Evolutionary conservation across 2,329 filamentous ascomycete species (phyloP), one percentile per base, ranked within the genome.

Genomic region (Bipolaris gigantea): DNA sequence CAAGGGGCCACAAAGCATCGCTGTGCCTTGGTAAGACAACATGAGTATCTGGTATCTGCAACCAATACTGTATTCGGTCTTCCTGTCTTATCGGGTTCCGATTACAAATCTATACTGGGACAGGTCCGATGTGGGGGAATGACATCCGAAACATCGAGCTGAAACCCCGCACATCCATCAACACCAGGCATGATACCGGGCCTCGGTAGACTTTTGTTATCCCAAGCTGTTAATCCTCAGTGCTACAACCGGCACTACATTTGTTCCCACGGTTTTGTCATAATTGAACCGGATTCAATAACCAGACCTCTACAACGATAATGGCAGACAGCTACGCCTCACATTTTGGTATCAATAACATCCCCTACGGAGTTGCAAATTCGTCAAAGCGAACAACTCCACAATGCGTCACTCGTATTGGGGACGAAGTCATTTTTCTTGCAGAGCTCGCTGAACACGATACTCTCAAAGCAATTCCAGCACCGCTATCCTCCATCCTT

Each of bases 361-460:
- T 72, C 32, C 68, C 68, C 4, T 72, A 68, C 21, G 69, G 69
- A 13, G 63, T 72, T 27, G 69, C 66, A 18, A 66, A 59, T 47
- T 71, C 68, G 0, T 23, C 54, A 2, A 61, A 36, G 35, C 58
- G 60, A 30, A 30, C 63, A 19, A 33, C 55, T 3, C 79, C 76
- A 30, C 76, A 79, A 53, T 77, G 77, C 40, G 83, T 74, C 1
- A 85, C 83, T 0, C 76, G 83, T 35, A 68, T 84, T 10, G 69
- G 74, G 9, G 76, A 85, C 48, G 71, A 72, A 5, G 79, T 85
- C 0, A 71, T 85, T 32, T 85, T 84, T 59, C 75, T 86, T 0
- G 71, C 72, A 1, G 76, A 76, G 5, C 65, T 84, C 15, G 69
- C 73, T 16, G 55, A 68, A 1, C 46, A 67, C 0, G 69, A 64